phyloP scores from a whole-genome alignment of 73 alveolate genomes.

The Symbiodinium natans region DNA sequence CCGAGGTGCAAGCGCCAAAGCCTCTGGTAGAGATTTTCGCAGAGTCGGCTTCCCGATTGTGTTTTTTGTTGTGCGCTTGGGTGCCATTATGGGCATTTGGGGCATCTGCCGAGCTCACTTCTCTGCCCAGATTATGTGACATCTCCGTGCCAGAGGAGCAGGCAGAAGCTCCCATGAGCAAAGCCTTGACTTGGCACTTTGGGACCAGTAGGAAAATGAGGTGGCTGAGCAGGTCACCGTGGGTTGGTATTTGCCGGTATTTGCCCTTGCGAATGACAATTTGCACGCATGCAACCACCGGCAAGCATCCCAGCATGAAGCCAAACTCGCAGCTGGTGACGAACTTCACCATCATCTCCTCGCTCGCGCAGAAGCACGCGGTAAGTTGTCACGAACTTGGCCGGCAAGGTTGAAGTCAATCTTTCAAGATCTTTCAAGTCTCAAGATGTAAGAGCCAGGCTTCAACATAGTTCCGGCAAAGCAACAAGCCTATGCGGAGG shows the following conservation, averaged over 20 bases:
- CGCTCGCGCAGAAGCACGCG: constrained; percentile 89
- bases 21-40: constrained; percentile 70
- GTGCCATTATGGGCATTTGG: neutral
- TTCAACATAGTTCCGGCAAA: constrained; percentile 84
- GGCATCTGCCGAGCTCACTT: neutral
- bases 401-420: neutral
- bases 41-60: neutral
- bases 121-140: constrained; percentile 18
- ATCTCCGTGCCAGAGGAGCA: constrained; percentile 83
- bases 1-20: constrained; percentile 23
- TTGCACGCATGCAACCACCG: no score
- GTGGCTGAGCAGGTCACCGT: no score
- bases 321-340: constrained; percentile 51
- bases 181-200: no score
- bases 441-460: constrained; percentile 6
- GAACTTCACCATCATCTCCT: constrained; percentile 86
- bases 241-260: no score
- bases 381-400: constrained; percentile 27
- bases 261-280: no score
- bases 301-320: no score
- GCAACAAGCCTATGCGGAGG: constrained; percentile 73
- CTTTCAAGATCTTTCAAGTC: neutral
- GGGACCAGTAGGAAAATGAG: no score
- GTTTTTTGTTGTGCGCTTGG: neutral
- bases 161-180: constrained; percentile 1